phyloP scores from a whole-genome alignment of 2,329 filamentous ascomycete genomes.

The Ophiocordyceps unilateralis region DNA sequence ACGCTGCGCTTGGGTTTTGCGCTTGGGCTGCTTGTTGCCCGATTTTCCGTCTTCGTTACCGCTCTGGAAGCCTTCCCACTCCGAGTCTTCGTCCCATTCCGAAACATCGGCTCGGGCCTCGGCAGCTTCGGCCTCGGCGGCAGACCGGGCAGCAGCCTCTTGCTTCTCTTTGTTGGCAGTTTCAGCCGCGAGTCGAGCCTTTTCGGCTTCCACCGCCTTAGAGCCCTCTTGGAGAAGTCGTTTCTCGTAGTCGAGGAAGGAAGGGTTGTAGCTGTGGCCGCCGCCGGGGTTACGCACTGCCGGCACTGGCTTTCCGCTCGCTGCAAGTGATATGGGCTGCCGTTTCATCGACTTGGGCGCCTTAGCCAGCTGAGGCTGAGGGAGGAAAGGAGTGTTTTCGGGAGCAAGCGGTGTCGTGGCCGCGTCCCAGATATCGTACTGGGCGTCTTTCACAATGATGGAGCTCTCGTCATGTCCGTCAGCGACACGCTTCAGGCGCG shows the following conservation, averaged over 20 bases:
- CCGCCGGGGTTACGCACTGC: slow-evolving; percentile 64
- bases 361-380: slow-evolving; percentile 46
- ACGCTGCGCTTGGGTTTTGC: slow-evolving; percentile 73
- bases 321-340: slow-evolving; percentile 66
- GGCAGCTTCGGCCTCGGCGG: slow-evolving; percentile 58
- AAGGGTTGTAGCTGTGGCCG: slow-evolving; percentile 84
- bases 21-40: slow-evolving; percentile 49
- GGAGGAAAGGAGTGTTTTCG: slow-evolving; percentile 38
- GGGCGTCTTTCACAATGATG: slow-evolving; percentile 39
- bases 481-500: slow-evolving; percentile 61
- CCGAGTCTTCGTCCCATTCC: slow-evolving; percentile 73
- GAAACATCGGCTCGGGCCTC: slow-evolving; percentile 48
- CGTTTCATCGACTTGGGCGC: slow-evolving; percentile 60
- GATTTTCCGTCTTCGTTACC: slow-evolving; percentile 53
- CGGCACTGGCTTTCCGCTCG: slow-evolving; percentile 61
- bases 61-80: slow-evolving; percentile 81
- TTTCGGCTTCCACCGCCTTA: slow-evolving; percentile 65
- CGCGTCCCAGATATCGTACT: slow-evolving; percentile 64
- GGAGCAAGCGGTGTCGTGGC: slow-evolving; percentile 21
- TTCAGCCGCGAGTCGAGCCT: slow-evolving; percentile 50
- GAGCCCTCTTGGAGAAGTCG: slow-evolving; percentile 58
- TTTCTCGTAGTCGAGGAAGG: slow-evolving; percentile 69
- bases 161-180: slow-evolving; percentile 48
- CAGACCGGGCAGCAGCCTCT: slow-evolving; percentile 51
- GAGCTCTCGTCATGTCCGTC: slow-evolving; percentile 47